These are phyloP conservation scores for Rhodotorula sp. DNA, from an alignment of 1,284 basidiomycete species.

Conservation along the genomic window DNA sequence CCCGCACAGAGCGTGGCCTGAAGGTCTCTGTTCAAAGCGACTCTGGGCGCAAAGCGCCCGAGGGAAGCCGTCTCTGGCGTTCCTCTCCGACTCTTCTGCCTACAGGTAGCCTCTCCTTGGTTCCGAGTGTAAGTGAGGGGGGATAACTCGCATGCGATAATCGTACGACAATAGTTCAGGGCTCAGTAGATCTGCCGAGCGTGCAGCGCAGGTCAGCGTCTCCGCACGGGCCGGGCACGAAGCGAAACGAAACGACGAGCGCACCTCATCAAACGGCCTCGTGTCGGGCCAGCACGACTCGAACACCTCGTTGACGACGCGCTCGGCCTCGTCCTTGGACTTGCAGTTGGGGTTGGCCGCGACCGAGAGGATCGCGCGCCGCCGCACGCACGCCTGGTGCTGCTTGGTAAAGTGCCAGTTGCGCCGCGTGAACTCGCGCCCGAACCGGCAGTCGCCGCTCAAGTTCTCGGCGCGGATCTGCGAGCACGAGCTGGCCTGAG, in stretches of 20 bases:
- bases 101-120: no score
- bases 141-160: no score
- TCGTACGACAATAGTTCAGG: no score
- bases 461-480: constrained; percentile 93
- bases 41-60: no score
- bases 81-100: no score
- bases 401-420: constrained; percentile 85
- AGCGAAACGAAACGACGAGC: background rate
- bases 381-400: constrained; percentile 88
- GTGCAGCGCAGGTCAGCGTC: no score
- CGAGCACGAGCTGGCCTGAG: background rate
- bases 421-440: constrained; percentile 70
- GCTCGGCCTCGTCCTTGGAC: constrained; percentile 72
- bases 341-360: constrained; percentile 77
- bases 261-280: constrained; percentile 91
- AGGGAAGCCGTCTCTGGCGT: no score
- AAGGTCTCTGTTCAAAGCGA: no score
- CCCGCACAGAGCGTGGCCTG: no score
- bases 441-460: constrained; percentile 86
- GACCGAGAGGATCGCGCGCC: constrained; percentile 81
- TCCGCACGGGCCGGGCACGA: no score
- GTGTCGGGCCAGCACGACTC: constrained; percentile 95
- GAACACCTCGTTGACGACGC: constrained; percentile 93
- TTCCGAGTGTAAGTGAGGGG: no score
- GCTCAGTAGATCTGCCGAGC: no score